Evolutionary conservation across 2,329 filamentous ascomycete species (phyloP), one percentile per base, ranked within the genome.

Genomic region (Colletotrichum tanaceti): DNA sequence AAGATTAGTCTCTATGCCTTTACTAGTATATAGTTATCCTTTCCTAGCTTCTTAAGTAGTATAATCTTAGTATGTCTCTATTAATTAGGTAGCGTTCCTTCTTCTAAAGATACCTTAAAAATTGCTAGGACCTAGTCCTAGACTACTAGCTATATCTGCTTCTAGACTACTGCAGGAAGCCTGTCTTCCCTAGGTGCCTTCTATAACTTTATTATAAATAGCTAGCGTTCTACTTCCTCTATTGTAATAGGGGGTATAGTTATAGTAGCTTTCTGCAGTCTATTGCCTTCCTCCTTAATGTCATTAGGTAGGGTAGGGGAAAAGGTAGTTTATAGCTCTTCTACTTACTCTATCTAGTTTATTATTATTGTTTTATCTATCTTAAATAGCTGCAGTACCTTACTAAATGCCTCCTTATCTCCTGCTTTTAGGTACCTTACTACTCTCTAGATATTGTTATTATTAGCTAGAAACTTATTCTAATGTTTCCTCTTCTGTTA

Each of bases 401-500:
- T 75, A 52, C 70, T 71, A 50, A 74, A 75, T 38, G 72, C 70
- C 39, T 71, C 63, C 3, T 68, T 68, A 46, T 72, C 58, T 24
- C 72, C 70, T 5, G 71, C 70, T 39, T 73, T 71, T 13, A 77
- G 65, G 53, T 77, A 76, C 58, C 72, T 75, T 5, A 73, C 73
- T 16, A 73, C 74, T 58, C 75, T 69, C 74, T 71, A 77, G 47
- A 77, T 75, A 39, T 77, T 76, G 46, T 70, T 65, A 49, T 73
- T 68, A 58, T 76, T 73, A 0, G 65, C 74, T n/a, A 77, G 72
- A 44, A 76, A 76, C 41, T 73, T 73, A 11, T 76, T 55, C 73
- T 71, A 76, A 54, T 76, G 73, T 50, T 47, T 60, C 59, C 73
- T 75, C 70, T 73, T 75, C 67, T 75, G 64, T 44, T 73, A 43